phyloP scores from a whole-genome alignment of 345 rosid genomes.

The Balakata baccata region DNA sequence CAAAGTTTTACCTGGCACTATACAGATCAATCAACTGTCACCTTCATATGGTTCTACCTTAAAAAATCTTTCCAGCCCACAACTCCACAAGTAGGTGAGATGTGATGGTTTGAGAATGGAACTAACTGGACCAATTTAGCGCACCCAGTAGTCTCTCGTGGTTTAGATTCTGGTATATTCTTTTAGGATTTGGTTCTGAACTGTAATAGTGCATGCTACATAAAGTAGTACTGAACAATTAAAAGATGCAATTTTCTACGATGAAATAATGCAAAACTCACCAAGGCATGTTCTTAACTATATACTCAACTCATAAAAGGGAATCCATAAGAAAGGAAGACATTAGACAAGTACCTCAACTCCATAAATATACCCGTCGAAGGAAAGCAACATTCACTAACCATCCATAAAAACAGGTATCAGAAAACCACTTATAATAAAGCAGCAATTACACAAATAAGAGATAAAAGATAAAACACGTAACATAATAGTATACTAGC shows the following conservation, averaged over 20 bases:
- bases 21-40: not conserved
- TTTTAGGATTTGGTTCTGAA: not conserved
- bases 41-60: not conserved
- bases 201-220: not conserved
- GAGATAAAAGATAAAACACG: not conserved
- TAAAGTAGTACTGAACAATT: too few species aligned
- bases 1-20: not conserved
- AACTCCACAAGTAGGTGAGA: not conserved
- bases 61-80: not conserved
- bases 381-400: conserved; percentile 16
- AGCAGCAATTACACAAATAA: not conserved
- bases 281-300: not conserved
- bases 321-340: not conserved
- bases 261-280: not conserved
- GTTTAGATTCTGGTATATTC: not conserved
- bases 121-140: not conserved
- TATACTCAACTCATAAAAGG: not conserved
- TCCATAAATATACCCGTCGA: conserved; percentile 11
- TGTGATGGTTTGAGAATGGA: not conserved
- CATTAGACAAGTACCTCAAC: conserved; percentile 16
- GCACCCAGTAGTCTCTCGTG: not conserved
- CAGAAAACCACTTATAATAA: conserved; percentile 17
- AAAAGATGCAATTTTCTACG: not conserved
- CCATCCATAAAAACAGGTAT: conserved; percentile 12
- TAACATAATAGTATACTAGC: not conserved